Evolutionary conservation across 371 early-diverging fungal genomes (phyloP).

Genomic region (Parasitella parasitica): DNA sequence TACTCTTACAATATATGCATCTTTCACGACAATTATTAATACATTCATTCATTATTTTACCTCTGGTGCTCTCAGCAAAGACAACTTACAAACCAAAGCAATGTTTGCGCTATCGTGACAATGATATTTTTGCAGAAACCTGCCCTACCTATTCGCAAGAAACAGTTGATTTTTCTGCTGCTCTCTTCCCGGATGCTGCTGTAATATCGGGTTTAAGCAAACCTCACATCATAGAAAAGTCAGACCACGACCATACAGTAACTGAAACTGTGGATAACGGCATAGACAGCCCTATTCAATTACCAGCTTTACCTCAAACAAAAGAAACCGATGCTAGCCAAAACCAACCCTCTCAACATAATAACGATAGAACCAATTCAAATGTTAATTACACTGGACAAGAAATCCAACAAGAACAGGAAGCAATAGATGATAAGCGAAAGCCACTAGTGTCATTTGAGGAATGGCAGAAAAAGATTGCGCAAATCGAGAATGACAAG

Average conservation of each 20-base stretch:
- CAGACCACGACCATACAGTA: background rate
- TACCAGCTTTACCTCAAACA: background rate
- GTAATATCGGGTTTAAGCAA: slow-evolving; percentile 8
- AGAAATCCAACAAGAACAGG: background rate
- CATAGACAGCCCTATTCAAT: background rate
- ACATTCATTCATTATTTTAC: background rate
- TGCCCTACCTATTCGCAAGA: slow-evolving; percentile 26
- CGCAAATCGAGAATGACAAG: slow-evolving; percentile 27
- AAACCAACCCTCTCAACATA: background rate
- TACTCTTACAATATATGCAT: background rate
- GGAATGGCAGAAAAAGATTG: slow-evolving; percentile 35
- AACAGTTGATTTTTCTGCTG: slow-evolving; percentile 12
- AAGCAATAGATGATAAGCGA: background rate
- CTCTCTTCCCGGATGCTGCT: slow-evolving; percentile 17
- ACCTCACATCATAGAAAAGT: background rate
- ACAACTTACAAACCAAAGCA: slow-evolving; percentile 11
- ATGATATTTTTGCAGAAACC: slow-evolving; percentile 21
- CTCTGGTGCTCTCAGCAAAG: background rate
- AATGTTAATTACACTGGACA: background rate
- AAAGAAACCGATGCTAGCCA: background rate
- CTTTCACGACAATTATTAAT: background rate
- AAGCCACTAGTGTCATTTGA: slow-evolving; percentile 38
- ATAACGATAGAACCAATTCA: background rate
- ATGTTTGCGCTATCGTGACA: slow-evolving; percentile 22
- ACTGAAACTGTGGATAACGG: background rate